Percentiles rank a stretch among this genome's conserved stretches.
Evolutionary conservation across 805 yeast genomes (phyloP).

Genomic region (Schwanniomyces polymorphus): DNA sequence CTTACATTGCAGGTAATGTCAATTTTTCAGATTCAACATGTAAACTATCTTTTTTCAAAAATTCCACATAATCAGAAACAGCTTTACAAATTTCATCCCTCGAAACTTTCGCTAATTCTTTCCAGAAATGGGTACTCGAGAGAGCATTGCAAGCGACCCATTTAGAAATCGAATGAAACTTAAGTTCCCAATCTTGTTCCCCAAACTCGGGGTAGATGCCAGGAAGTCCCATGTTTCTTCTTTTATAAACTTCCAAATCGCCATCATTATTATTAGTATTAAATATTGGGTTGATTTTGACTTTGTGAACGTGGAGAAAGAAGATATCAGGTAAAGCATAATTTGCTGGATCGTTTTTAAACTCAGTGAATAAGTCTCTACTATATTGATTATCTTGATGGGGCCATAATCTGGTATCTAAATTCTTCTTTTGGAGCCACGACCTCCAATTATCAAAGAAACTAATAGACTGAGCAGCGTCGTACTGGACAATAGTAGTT

Average conservation of each 20-base stretch:
- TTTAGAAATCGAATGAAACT: constrained; percentile 29
- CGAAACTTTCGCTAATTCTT: neutral
- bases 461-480: constrained; percentile 19
- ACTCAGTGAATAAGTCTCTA: constrained; percentile 1
- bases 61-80: neutral
- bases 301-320: constrained; percentile 33
- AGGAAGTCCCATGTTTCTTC: constrained; percentile 23
- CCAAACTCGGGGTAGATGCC: constrained; percentile 14
- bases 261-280: constrained; percentile 17
- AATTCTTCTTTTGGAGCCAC: constrained; percentile 18
- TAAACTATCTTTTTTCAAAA: neutral
- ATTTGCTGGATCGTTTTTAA: neutral
- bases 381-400: constrained; percentile 29
- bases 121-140: constrained; percentile 21
- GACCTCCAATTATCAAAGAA: constrained; percentile 23
- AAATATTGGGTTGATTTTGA: constrained; percentile 29
- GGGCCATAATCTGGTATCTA: constrained; percentile 32
- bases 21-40: neutral
- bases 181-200: constrained; percentile 33
- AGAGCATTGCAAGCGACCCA: constrained; percentile 31
- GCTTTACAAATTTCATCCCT: neutral
- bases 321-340: constrained; percentile 22
- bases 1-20: neutral
- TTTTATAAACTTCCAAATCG: constrained; percentile 15
- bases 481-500: constrained; percentile 30